Evolutionary conservation across 2,329 filamentous ascomycete genomes (phyloP).

Genomic region (Orbilia oligospora): DNA sequence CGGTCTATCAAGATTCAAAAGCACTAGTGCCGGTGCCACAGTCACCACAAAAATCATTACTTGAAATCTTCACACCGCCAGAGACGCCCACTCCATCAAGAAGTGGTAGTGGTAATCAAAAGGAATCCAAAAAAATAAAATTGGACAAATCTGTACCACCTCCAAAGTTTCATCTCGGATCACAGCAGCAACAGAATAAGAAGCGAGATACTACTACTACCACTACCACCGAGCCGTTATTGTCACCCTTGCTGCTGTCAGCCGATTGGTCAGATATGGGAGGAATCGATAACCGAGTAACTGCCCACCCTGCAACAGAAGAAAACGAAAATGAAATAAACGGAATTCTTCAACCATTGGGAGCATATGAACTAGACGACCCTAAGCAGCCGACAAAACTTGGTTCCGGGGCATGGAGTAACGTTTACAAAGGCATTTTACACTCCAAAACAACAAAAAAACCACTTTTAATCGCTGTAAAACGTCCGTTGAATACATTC

Average conservation of each 20-base stretch:
- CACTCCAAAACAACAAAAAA: not conserved
- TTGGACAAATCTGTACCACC: slow-evolving; percentile 37
- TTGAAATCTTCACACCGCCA: slow-evolving; percentile 48
- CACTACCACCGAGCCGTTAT: not conserved
- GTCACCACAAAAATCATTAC: not conserved
- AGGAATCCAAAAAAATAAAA: not conserved
- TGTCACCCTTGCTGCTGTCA: not conserved
- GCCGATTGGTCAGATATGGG: slow-evolving; percentile 44
- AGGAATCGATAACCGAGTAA: slow-evolving; percentile 34
- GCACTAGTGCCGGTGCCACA: not conserved
- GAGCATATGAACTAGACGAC: slow-evolving; percentile 40
- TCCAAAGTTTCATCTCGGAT: slow-evolving; percentile 27
- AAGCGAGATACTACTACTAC: slow-evolving; percentile 5
- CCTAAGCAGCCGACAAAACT: slow-evolving; percentile 48
- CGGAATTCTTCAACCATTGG: slow-evolving; percentile 22
- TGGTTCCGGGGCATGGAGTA: slow-evolving; percentile 63
- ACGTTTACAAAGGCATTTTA: slow-evolving; percentile 56
- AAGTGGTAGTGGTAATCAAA: not conserved
- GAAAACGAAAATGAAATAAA: not conserved
- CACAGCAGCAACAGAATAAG: not conserved
- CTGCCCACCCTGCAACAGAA: not conserved
- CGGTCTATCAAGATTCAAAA: slow-evolving; percentile 35
- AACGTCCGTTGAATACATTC: slow-evolving; percentile 58
- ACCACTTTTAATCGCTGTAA: slow-evolving; percentile 60
- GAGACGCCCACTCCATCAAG: slow-evolving; percentile 31